phyloP scores from a whole-genome alignment of 306 rosid genomes.

The Chamaecrista fasciculata region DNA sequence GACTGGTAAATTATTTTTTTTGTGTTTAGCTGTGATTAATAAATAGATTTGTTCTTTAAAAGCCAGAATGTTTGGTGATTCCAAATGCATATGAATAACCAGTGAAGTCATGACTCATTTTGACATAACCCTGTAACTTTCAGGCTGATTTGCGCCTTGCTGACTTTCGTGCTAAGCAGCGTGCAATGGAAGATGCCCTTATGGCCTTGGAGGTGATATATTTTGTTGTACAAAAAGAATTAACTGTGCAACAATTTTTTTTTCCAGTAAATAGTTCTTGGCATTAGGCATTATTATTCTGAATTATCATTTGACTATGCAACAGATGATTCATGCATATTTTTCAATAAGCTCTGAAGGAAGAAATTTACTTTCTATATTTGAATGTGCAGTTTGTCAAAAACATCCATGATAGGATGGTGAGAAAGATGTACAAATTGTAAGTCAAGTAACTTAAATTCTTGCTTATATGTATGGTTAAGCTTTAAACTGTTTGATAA shows the following conservation, averaged over 20 bases:
- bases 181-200: slow-evolving; percentile 96
- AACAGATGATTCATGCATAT: not conserved
- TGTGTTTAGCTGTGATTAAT: not conserved
- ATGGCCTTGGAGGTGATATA: slow-evolving; percentile 89
- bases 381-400: slow-evolving; percentile 68
- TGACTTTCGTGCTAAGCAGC: slow-evolving; percentile 88
- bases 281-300: not conserved
- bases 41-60: slow-evolving; percentile 12
- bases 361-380: slow-evolving; percentile 23
- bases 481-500: slow-evolving; percentile 31
- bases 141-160: slow-evolving; percentile 99
- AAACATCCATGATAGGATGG: slow-evolving; percentile 80
- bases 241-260: not conserved
- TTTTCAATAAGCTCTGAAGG: slow-evolving; percentile 1
- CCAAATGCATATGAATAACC: slow-evolving; percentile 17
- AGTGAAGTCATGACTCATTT: not conserved
- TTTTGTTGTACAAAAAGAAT: slow-evolving; percentile 14
- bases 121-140: slow-evolving; percentile 33
- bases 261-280: not conserved
- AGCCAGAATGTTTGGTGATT: not conserved
- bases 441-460: slow-evolving; percentile 46
- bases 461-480: slow-evolving; percentile 16
- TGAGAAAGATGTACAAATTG: slow-evolving; percentile 75
- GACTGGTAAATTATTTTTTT: not conserved
- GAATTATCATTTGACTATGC: not conserved